Evolutionary conservation across 805 yeast genomes (phyloP).

Genomic region (Wickerhamiella australiensis): DNA sequence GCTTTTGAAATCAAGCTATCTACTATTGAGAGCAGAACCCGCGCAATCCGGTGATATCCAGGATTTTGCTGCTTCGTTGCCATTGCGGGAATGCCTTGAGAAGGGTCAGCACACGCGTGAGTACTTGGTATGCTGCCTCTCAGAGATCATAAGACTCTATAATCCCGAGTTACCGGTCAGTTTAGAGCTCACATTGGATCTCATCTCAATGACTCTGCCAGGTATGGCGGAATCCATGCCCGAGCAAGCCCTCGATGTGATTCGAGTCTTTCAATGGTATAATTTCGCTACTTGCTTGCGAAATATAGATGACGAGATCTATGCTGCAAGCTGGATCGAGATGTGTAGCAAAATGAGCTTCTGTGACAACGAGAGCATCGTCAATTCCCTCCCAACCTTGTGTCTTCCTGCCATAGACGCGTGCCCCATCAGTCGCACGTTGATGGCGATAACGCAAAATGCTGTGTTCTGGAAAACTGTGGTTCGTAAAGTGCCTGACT

Average conservation of each 20-base stretch:
- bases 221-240: neutral
- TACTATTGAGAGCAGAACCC: neutral
- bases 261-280: constrained; percentile 7
- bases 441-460: neutral
- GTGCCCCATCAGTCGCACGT: neutral
- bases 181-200: neutral
- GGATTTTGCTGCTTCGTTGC: neutral
- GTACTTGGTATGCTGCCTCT: constrained; percentile 5
- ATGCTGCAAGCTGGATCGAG: neutral
- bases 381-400: neutral
- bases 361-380: neutral
- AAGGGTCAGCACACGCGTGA: neutral
- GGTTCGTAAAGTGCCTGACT: neutral
- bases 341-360: neutral
- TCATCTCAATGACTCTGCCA: neutral
- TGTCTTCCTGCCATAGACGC: neutral
- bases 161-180: neutral
- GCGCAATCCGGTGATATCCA: neutral
- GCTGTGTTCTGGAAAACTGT: neutral
- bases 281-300: neutral
- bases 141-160: constrained; percentile 1
- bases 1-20: neutral
- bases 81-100: neutral
- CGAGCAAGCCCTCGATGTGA: neutral
- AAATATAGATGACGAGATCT: neutral